Conservation (phyloP, 139 green algal genomes). For the Marvania coccoides region DNA sequence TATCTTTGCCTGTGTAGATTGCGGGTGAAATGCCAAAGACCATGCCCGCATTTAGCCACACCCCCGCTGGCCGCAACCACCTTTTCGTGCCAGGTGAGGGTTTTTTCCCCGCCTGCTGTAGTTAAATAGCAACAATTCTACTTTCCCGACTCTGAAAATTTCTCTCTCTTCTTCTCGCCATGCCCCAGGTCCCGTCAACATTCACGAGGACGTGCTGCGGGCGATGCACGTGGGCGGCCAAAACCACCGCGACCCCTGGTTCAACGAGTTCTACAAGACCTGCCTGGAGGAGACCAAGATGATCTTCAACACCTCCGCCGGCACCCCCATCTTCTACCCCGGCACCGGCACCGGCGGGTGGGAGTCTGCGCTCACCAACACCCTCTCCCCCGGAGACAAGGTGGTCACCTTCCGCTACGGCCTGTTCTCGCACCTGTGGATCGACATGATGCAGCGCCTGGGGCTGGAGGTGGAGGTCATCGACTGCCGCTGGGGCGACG, state of each 20-base stretch:
- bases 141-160: too few relatives aligned
- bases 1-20: not conserved
- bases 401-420: conserved; percentile 72
- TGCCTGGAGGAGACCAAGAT: conserved; percentile 77
- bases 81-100: conserved; percentile 86
- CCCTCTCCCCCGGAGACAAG: conserved; percentile 87
- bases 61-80: conserved; percentile 81
- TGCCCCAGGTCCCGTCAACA: conserved; percentile 86
- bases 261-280: conserved; percentile 74
- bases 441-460: conserved; percentile 96
- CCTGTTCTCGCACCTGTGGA: conserved; percentile 90
- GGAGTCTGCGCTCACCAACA: conserved; percentile 92
- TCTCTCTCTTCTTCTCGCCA: not conserved
- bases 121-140: not conserved
- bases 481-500: conserved; percentile 84
- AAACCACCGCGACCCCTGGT: conserved; percentile 94
- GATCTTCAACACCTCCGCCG: conserved; percentile 74
- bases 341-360: conserved; percentile 76
- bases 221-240: conserved; percentile 82
- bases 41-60: conserved; percentile 53
- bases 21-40: not conserved
- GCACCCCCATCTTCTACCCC: conserved; percentile 89
- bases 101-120: not conserved
- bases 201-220: conserved; percentile 80
- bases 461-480: conserved; percentile 87